Conservation (phyloP, 2,329 filamentous ascomycete species). For the Allantophomopsis lycopodina region DNA sequence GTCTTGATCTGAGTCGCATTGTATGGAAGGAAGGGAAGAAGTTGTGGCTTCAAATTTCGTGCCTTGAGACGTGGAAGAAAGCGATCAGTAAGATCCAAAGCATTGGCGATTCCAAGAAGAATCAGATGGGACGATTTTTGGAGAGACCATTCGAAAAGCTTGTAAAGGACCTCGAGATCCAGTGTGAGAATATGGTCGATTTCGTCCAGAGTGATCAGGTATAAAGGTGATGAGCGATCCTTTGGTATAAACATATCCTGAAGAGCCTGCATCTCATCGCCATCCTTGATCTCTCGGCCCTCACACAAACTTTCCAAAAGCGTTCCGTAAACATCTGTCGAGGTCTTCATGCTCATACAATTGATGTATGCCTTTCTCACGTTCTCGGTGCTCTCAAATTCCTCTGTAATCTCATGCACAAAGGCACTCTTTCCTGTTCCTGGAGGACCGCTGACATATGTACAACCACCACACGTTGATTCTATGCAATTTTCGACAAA, state of each 20-base stretch:
- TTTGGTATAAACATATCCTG: constrained; percentile 58
- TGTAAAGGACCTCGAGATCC: constrained; percentile 80
- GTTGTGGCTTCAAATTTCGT: constrained; percentile 76
- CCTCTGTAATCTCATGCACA: constrained; percentile 63
- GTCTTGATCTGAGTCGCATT: constrained; percentile 74
- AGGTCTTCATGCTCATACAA: constrained; percentile 90
- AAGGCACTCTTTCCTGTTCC: constrained; percentile 96
- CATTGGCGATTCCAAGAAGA: constrained; percentile 89
- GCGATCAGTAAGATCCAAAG: constrained; percentile 86
- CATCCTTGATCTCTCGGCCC: constrained; percentile 43
- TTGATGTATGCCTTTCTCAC: constrained; percentile 75
- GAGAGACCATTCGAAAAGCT: constrained; percentile 93
- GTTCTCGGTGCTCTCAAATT: constrained; percentile 31
- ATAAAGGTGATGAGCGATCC: constrained; percentile 42
- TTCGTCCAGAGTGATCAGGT: constrained; percentile 83
- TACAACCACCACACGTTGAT: constrained; percentile 56
- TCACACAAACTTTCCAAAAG: constrained; percentile 58
- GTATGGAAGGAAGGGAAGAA: constrained; percentile 89
- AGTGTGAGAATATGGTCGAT: constrained; percentile 87
- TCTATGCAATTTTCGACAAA: constrained; percentile 57
- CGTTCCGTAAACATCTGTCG: constrained; percentile 71
- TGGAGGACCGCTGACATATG: constrained; percentile 91
- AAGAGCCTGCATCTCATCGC: constrained; percentile 53
- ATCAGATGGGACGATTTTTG: constrained; percentile 66
- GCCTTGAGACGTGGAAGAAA: constrained; percentile 89